Evolutionary conservation across 805 yeast species (phyloP), one percentile per base, ranked within the genome.

Genomic region (Wickerhamiella spandovensis): DNA sequence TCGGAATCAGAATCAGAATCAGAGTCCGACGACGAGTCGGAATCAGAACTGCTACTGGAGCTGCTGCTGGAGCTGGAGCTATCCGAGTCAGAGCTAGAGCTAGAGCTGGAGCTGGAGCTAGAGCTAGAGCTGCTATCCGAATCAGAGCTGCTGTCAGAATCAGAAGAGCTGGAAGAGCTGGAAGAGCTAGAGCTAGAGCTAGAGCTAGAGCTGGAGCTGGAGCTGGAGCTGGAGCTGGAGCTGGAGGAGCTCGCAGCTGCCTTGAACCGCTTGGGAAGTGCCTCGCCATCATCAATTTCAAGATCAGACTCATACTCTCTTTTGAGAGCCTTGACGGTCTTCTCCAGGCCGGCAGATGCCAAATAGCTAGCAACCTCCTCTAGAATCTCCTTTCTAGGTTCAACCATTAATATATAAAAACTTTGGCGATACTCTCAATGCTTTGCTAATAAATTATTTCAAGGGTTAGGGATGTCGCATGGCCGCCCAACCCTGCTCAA

Each of bases 251-350:
- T 43, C 12, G 24, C 50, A 2, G 44, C 15, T 12, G 15, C 32
- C 49, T 54, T 54, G 56, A 54, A 60, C 18, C 60, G 53, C 51
- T 59, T 59, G 35, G 51, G 52, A 20, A 60, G 52, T 6, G 53
- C 58, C 18, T 50, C 56, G 5, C 51, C 59, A 4, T 58, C 60
- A 32, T 55, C 56, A 48, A 51, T 56, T 23, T 64, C 64, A 3
- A 52, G 46, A 35, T 58, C 61, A 7, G 46, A 50, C 9, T 44
- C 47, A 25, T 54, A 51, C 35, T 53, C 59, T n/a, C 63, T 57
- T 53, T 51, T 57, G 38, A 68, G 55, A 2, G 66, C 58, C 46
- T 60, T 59, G n/a, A 64, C 65, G 5, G 69, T 58, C 51, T 59
- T 58, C 24, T 48, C 24, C 12, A 64, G 58, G 5, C 66, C 68